Evolutionary conservation across 495 filamentous ascomycete species (phyloP).

Genomic region (Penicillium macrosclerotiorum): DNA sequence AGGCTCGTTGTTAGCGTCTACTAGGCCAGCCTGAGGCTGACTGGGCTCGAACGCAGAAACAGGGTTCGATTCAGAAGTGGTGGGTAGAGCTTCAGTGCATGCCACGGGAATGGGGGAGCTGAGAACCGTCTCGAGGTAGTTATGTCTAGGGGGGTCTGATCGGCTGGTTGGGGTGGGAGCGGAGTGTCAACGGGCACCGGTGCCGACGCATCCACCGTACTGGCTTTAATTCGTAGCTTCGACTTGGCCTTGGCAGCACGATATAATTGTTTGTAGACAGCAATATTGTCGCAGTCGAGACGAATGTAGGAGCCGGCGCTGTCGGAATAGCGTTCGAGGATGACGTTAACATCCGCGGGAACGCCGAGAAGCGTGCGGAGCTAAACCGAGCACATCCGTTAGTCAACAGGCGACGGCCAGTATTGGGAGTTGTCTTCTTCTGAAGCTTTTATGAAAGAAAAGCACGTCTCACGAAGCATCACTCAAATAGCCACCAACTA

Average conservation of each 20-base stretch:
- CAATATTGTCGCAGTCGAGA: conserved; percentile 71
- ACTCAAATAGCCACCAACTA: neutral
- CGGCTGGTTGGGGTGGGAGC: conserved; percentile 8
- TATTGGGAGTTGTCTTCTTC: neutral
- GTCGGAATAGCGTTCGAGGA: conserved; percentile 95
- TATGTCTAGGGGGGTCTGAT: conserved; percentile 27
- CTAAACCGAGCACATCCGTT: conserved; percentile 46
- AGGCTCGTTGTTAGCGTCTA: conserved; percentile 7
- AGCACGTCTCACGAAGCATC: neutral
- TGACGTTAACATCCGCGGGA: conserved; percentile 60
- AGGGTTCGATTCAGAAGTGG: conserved; percentile 3
- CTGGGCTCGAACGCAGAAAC: neutral
- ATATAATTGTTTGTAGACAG: conserved; percentile 94
- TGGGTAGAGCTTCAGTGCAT: conserved; percentile 10
- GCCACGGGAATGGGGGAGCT: conserved; percentile 31
- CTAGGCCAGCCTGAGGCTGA: neutral
- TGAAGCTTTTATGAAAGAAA: neutral
- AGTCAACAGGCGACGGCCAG: conserved; percentile 10
- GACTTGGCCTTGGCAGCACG: conserved; percentile 97
- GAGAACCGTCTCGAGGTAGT: conserved; percentile 45
- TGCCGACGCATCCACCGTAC: conserved; percentile 24
- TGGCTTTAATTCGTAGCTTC: conserved; percentile 88
- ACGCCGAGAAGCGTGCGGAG: conserved; percentile 73
- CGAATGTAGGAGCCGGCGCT: conserved; percentile 77
- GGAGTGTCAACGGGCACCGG: conserved; percentile 10